Evolutionary conservation across 352 stramenopile genomes (phyloP).

Genomic region (Phytophthora lateralis): DNA sequence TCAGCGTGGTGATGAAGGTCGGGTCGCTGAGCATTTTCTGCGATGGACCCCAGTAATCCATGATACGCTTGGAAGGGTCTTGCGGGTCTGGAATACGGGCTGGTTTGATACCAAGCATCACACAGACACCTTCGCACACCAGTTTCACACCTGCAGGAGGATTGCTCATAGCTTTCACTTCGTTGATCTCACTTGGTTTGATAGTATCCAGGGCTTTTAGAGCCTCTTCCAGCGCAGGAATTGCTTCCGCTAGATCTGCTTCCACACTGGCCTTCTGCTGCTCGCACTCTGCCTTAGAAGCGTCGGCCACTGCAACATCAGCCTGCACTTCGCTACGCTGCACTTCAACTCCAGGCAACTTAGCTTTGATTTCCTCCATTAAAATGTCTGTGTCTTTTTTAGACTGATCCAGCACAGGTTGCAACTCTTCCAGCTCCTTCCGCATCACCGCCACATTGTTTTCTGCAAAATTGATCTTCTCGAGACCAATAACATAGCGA

Average conservation of each 20-base stretch:
- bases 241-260: constrained; percentile 92
- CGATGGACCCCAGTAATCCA: constrained; percentile 95
- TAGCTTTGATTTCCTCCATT: constrained; percentile 94
- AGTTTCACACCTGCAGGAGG: constrained; percentile 92
- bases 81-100: constrained; percentile 90
- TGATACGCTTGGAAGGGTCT: constrained; percentile 93
- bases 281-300: constrained; percentile 91
- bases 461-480: constrained; percentile 95
- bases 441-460: constrained; percentile 94
- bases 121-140: constrained; percentile 94
- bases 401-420: constrained; percentile 92
- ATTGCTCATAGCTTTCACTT: constrained; percentile 94
- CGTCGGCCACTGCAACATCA: constrained; percentile 76
- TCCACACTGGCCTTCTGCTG: constrained; percentile 87
- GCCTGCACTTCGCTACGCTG: constrained; percentile 82
- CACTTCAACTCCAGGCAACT: constrained; percentile 90
- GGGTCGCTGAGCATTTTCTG: constrained; percentile 94
- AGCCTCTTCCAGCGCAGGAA: constrained; percentile 93
- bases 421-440: constrained; percentile 93
- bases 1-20: constrained; percentile 92
- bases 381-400: constrained; percentile 93
- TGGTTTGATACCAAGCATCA: constrained; percentile 95
- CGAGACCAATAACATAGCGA: constrained; percentile 91
- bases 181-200: constrained; percentile 92
- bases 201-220: constrained; percentile 93